Evolutionary conservation across 257 asterid species (phyloP).

Genomic region (Perilla frutescens): DNA sequence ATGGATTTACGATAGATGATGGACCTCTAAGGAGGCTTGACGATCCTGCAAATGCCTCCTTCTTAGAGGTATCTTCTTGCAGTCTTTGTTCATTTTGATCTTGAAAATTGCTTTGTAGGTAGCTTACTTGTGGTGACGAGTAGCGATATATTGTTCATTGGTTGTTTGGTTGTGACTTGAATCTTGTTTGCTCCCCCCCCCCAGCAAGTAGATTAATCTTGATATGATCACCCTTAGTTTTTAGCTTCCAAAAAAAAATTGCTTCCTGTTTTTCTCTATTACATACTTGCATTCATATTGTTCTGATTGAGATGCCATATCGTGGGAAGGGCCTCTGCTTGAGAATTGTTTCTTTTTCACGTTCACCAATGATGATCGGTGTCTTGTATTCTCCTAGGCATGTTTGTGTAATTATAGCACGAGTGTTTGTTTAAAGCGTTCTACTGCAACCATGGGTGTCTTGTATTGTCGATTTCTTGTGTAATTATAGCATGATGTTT

Average conservation of each 20-base stretch:
- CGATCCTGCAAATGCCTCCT: conserved; percentile 77
- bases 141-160: conserved; percentile 12
- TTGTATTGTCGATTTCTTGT: neutral
- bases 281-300: neutral
- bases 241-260: neutral
- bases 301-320: conserved; percentile 7
- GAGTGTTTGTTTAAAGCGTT: neutral
- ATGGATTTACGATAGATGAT: conserved; percentile 83
- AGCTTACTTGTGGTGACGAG: conserved; percentile 4
- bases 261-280: neutral
- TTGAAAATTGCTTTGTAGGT: neutral
- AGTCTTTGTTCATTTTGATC: neutral
- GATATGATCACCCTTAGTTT: neutral
- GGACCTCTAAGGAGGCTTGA: conserved; percentile 83
- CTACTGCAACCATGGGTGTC: neutral
- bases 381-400: neutral
- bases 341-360: conserved; percentile 19
- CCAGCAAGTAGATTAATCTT: conserved; percentile 8
- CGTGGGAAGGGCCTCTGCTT: neutral
- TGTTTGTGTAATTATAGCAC: neutral
- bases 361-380: neutral
- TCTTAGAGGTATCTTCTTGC: conserved; percentile 65
- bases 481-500: neutral
- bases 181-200: neutral
- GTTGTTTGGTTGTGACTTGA: neutral